Conservation (phyloP, 306 rosid species). For the Pterocarpus santalinus region DNA sequence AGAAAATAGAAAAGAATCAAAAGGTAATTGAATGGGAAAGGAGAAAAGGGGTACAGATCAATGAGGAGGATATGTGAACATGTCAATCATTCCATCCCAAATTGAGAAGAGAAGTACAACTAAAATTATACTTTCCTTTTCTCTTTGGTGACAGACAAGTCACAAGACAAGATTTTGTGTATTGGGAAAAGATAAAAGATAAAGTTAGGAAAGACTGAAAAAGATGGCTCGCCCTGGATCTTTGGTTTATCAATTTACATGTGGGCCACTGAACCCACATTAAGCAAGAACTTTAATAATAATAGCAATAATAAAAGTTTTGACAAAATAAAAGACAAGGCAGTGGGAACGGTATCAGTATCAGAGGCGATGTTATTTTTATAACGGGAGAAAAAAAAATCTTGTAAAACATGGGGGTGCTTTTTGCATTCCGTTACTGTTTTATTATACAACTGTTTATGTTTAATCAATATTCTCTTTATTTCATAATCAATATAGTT, state of each 20-base stretch:
- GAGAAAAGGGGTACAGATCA: slow-evolving; percentile 20
- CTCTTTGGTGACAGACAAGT: slow-evolving; percentile 50
- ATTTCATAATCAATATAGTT: neutral
- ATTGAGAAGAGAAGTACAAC: slow-evolving; percentile 63
- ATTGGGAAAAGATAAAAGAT: slow-evolving; percentile 47
- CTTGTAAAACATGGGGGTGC: neutral
- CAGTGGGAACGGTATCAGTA: slow-evolving; percentile 50
- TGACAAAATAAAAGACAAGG: slow-evolving; percentile 42
- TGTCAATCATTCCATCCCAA: slow-evolving; percentile 52
- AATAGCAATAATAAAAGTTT: slow-evolving; percentile 45
- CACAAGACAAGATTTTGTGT: slow-evolving; percentile 53
- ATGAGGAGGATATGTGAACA: slow-evolving; percentile 45
- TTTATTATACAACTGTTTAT: no score
- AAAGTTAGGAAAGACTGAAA: slow-evolving; percentile 49
- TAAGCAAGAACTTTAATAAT: slow-evolving; percentile 42
- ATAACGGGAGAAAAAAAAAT: neutral
- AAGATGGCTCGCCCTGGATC: slow-evolving; percentile 41
- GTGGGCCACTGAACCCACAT: slow-evolving; percentile 50
- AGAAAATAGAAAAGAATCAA: slow-evolving; percentile 37
- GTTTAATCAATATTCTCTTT: no score
- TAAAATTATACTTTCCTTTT: slow-evolving; percentile 53
- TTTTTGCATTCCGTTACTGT: neutral
- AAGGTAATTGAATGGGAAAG: slow-evolving; percentile 52
- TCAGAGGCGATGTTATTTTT: slow-evolving; percentile 29
- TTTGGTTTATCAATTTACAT: slow-evolving; percentile 41